Evolutionary conservation across 2,329 filamentous ascomycete species (phyloP).

Genomic region (Cladosporium sp.): DNA sequence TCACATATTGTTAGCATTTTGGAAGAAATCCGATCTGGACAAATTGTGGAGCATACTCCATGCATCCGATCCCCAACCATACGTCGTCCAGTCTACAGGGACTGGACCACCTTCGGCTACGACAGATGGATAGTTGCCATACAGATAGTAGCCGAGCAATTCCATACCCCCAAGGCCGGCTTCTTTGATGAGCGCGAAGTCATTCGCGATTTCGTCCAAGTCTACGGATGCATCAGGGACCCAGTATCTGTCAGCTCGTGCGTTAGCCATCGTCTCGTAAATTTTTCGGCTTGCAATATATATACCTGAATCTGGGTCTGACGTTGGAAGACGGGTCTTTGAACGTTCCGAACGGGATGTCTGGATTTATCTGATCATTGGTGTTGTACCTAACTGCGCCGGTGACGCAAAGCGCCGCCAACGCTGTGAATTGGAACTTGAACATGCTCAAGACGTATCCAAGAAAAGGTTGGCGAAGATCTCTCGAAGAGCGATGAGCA

Average conservation of each 20-base stretch:
- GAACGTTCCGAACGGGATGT: constrained; percentile 26
- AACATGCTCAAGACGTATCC: not conserved
- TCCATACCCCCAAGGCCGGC: constrained; percentile 38
- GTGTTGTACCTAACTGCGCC: constrained; percentile 4
- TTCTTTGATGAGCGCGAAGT: constrained; percentile 29
- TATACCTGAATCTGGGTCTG: constrained; percentile 24
- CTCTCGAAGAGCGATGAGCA: not conserved
- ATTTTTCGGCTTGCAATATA: not conserved
- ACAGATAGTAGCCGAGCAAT: constrained; percentile 37
- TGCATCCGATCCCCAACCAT: constrained; percentile 38
- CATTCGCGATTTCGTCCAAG: constrained; percentile 23
- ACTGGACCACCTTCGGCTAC: constrained; percentile 20
- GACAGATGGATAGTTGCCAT: constrained; percentile 27
- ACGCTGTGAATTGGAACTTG: not conserved
- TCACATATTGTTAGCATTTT: not conserved
- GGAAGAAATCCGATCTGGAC: too few relatives aligned
- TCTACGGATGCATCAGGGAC: constrained; percentile 36
- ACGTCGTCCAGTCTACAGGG: constrained; percentile 34
- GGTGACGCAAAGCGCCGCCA: not conserved
- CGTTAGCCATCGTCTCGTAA: not conserved
- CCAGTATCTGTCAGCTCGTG: constrained; percentile 33
- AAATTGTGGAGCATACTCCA: constrained; percentile 25
- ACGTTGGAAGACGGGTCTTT: constrained; percentile 26
- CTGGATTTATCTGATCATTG: constrained; percentile 20
- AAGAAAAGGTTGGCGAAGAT: not conserved